phyloP scores from a whole-genome alignment of 768 basidiomycete species.

The Fistulinella prunicolor region DNA sequence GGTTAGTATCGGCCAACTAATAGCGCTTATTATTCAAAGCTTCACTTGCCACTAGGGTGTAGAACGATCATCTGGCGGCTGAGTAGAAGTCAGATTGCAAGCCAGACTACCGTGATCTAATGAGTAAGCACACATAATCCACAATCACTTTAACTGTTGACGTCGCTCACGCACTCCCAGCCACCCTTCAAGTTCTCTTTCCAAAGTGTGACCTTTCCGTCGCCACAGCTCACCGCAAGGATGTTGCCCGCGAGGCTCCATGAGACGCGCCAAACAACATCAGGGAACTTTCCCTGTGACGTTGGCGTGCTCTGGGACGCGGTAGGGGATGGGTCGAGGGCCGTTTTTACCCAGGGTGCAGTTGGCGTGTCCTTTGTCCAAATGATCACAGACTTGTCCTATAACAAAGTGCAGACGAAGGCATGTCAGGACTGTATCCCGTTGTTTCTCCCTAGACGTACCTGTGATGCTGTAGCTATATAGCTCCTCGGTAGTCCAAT shows the following conservation, averaged over 20 bases:
- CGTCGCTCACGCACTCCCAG: slow-evolving; percentile 97
- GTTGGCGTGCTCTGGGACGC: slow-evolving; percentile 42
- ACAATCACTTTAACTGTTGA: slow-evolving; percentile 63
- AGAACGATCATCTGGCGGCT: too few species aligned
- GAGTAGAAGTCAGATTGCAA: too few species aligned
- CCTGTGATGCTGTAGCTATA: slow-evolving; percentile 93
- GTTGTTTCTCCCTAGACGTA: slow-evolving; percentile 27
- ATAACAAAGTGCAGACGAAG: neutral
- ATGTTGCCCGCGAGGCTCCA: slow-evolving; percentile 98
- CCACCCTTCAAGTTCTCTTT: slow-evolving; percentile 94
- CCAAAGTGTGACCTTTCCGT: slow-evolving; percentile 97
- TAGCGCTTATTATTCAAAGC: too few species aligned
- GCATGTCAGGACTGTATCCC: neutral
- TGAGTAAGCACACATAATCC: too few species aligned
- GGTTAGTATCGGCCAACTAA: too few species aligned
- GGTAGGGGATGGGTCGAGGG: slow-evolving; percentile 67
- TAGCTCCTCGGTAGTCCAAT: slow-evolving; percentile 93
- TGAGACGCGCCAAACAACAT: slow-evolving; percentile 97
- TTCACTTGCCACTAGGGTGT: too few species aligned
- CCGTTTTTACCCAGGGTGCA: slow-evolving; percentile 74
- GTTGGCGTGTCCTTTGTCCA: slow-evolving; percentile 85
- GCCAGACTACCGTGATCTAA: too few species aligned
- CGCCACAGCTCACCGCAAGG: slow-evolving; percentile 93
- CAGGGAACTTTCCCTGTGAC: slow-evolving; percentile 81
- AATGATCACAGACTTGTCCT: slow-evolving; percentile 85